A percentile compares a stretch with the other conserved stretches of the same genome.
Conservation (phyloP, 148 eudicot genomes). For the Cornus suecica region DNA sequence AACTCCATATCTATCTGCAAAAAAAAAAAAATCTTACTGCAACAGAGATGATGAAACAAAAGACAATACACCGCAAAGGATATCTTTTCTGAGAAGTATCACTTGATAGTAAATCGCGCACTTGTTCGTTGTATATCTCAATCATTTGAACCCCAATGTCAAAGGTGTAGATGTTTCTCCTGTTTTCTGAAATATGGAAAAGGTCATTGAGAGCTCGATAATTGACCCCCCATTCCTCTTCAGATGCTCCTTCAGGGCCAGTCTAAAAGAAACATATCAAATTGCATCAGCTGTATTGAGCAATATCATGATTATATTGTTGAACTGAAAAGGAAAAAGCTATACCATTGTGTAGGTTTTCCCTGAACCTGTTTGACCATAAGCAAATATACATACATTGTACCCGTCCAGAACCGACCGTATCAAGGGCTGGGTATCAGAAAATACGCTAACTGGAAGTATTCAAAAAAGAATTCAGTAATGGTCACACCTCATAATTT, state of each 20-base stretch:
- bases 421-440: slow-evolving; percentile 62
- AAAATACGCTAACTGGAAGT: slow-evolving; percentile 47
- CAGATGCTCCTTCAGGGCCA: slow-evolving; percentile 32
- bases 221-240: slow-evolving; percentile 38
- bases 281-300: neutral
- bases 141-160: slow-evolving; percentile 38
- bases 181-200: slow-evolving; percentile 33
- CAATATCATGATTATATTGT: neutral
- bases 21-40: neutral
- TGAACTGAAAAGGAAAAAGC: slow-evolving; percentile 4
- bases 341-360: slow-evolving; percentile 77
- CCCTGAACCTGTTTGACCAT: slow-evolving; percentile 89
- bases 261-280: slow-evolving; percentile 15
- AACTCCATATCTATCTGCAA: neutral
- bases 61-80: slow-evolving; percentile 19
- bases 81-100: slow-evolving; percentile 35
- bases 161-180: slow-evolving; percentile 17
- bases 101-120: slow-evolving; percentile 33
- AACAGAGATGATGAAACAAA: neutral
- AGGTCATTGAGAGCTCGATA: slow-evolving; percentile 40
- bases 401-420: slow-evolving; percentile 75
- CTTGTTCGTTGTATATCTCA: slow-evolving; percentile 43
- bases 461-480: slow-evolving; percentile 3
- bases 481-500: neutral
- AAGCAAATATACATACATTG: slow-evolving; percentile 78